Evolutionary conservation across 2,329 filamentous ascomycete species (phyloP), one percentile per base, ranked within the genome.

Genomic region (Madurella fahalii): DNA sequence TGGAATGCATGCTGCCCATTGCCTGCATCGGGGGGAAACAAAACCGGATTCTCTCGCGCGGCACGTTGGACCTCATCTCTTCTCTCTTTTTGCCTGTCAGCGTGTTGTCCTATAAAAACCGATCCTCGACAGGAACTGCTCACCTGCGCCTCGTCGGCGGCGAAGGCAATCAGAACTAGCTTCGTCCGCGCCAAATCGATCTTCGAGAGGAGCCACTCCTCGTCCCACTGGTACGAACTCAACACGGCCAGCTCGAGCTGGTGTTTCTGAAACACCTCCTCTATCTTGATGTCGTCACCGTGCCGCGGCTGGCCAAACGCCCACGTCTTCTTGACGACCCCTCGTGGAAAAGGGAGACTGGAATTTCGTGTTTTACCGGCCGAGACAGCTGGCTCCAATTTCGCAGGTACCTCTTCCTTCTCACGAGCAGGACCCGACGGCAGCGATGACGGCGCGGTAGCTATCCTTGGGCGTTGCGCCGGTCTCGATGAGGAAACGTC

Each of bases 181-280:
- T 82, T 85, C 0, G 86, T 89, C 52, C 69, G 77, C 11, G 60
- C 63, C 13, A 77, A 67, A 57, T 90, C 76, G 30, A 95, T 69
- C 67, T 94, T 95, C 5, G 76, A 79, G 30, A 93, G 69, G 43
- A 94, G 69, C 89, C 90, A 96, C 30, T 87, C 80, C 13, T 86
- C 81, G 59, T 97, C 87, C 84, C 89, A 94, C 67, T 93, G 84
- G 63, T 88, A 97, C 0, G 93, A 89, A 62, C 91, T 95, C 5
- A 97, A 73, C 0, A 97, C 81, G 1, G 90, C 92, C 40, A 90
- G 81, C 48, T 88, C 76, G 9, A 97, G 75, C 12, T 85, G 78
- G 1, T 82, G 72, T 57, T 83, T 85, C 67, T 95, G 87, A 1
- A 96, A 71, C 0, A 96, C 81, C 68, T 96, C 91, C 64, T 95